Evolutionary conservation across 2,329 filamentous ascomycete species (phyloP), one percentile per base, ranked within the genome.

Genomic region (Orbilia blumenaviensis): DNA sequence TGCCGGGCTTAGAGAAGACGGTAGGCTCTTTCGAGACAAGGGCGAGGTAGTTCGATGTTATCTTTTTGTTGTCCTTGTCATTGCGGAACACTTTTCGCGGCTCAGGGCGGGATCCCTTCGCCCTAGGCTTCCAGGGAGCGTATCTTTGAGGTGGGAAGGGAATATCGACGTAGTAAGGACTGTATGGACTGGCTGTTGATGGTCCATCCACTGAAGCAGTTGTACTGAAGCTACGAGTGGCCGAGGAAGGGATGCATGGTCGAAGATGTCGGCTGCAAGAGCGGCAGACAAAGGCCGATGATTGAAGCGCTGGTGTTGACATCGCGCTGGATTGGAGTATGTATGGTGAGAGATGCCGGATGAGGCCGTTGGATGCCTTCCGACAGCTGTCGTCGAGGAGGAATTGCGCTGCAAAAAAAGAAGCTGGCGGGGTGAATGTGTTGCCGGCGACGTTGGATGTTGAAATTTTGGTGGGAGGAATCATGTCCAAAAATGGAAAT

Each of bases 1-100:
- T 85, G 72, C 86, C 82, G 52, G 82, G 82, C 77, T 41, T 72
- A 69, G 27, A 81, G 81, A 21, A 79, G 78, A 50, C 82, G 80
- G 64, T 34, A 16, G 72, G 72, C 38, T 76, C 64, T 83, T 81
- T 32, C 81, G 80, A 60, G 50, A 77, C 66, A 8, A 62, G 27
- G 29, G 73, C 50, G 60, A 77, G 66, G 44, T 72, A 77, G 56
- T 63, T 48, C 1, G 66, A 27, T 6, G 66, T 67, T 34, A 68
- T 48, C 36, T 76, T 76, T 21, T 63, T 67, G 54, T 23, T 23
- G 58, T 44, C 63, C 3, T 58, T 38, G 3, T 50, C 42, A 52
- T 36, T 46, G 27, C 48, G 66, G 46, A 76, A 76, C 44, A 76
- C 50, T 16, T 76, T 64, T 41, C 72, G 64, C 14, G 72, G 72